A percentile compares a stretch with the other conserved stretches of the same genome.
Evolutionary conservation across 2,329 filamentous ascomycete genomes (phyloP).

Genomic region (Penicillium olsonii): DNA sequence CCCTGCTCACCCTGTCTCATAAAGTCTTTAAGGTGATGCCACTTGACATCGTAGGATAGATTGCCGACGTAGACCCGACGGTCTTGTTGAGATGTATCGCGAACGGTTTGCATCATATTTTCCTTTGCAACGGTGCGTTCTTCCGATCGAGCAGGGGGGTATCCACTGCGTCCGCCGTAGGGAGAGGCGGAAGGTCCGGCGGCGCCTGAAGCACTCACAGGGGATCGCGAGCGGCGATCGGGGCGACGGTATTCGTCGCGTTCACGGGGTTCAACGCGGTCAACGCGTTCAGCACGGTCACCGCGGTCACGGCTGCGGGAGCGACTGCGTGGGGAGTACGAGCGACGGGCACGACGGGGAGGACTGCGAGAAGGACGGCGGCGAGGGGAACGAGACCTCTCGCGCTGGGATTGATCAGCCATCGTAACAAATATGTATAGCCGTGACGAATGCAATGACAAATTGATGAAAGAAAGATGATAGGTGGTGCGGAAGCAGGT

Average conservation of each 20-base stretch:
- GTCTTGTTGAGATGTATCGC: conserved; percentile 96
- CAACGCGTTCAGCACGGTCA: neutral
- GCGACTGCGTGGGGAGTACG: conserved; percentile 76
- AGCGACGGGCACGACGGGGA: conserved; percentile 73
- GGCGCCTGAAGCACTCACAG: conserved; percentile 73
- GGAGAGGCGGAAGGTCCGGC: conserved; percentile 69
- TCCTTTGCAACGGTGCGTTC: conserved; percentile 82
- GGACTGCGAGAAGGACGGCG: conserved; percentile 76
- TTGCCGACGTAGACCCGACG: conserved; percentile 99
- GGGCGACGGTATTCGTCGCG: conserved; percentile 71
- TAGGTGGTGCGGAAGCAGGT: conserved; percentile 4
- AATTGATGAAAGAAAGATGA: conserved; percentile 7
- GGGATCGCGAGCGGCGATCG: conserved; percentile 78
- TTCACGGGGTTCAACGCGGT: conserved; percentile 3
- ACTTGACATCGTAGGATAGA: conserved; percentile 98
- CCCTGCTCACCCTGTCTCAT: conserved; percentile 90
- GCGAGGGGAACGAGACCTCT: conserved; percentile 68
- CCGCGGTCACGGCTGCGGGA: conserved; percentile 63
- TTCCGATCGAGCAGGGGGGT: conserved; percentile 73
- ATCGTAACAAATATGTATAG: conserved; percentile 3
- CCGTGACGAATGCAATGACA: neutral
- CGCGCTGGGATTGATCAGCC: conserved; percentile 63
- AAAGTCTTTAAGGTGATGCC: conserved; percentile 99
- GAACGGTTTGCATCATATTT: conserved; percentile 92
- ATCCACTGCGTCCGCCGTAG: conserved; percentile 61